Conservation (phyloP, 805 yeast genomes). For the Jamesozyma spencerorum region DNA sequence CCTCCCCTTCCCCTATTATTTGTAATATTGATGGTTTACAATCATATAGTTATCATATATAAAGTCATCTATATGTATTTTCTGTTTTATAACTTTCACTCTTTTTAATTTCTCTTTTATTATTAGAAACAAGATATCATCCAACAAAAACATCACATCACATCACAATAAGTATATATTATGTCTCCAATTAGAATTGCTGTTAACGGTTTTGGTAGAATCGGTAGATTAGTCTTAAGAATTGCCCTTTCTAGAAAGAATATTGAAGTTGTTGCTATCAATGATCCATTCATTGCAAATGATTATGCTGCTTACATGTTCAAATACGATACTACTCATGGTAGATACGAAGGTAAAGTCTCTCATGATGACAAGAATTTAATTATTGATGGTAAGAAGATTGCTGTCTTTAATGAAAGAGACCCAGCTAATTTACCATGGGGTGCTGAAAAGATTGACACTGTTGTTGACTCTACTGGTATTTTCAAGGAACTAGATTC, state of each 20-base stretch:
- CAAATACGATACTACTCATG: slow-evolving; percentile 69
- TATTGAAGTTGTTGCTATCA: slow-evolving; percentile 55
- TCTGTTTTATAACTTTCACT: not conserved
- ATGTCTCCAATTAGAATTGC: slow-evolving; percentile 35
- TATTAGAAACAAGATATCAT: slow-evolving; percentile 9
- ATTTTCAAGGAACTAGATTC: slow-evolving; percentile 57
- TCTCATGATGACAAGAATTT: slow-evolving; percentile 42
- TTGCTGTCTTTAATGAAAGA: slow-evolving; percentile 50
- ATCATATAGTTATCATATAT: no score
- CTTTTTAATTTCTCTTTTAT: not conserved
- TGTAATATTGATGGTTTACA: no score
- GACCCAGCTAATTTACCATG: slow-evolving; percentile 64
- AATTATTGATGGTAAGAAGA: slow-evolving; percentile 43
- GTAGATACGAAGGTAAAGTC: slow-evolving; percentile 52
- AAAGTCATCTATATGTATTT: no score
- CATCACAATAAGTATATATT: slow-evolving; percentile 5
- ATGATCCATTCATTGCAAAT: slow-evolving; percentile 59
- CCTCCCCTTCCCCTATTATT: no score
- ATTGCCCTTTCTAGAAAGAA: slow-evolving; percentile 44
- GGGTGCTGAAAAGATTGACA: slow-evolving; percentile 54
- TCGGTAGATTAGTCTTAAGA: slow-evolving; percentile 62
- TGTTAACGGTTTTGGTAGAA: slow-evolving; percentile 68
- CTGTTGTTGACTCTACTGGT: slow-evolving; percentile 65
- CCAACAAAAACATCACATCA: no score
- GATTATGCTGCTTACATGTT: slow-evolving; percentile 68